Evolutionary conservation across 441 rosid genomes (phyloP), one percentile per base, ranked within the genome.

Genomic region (Populus hybrid): DNA sequence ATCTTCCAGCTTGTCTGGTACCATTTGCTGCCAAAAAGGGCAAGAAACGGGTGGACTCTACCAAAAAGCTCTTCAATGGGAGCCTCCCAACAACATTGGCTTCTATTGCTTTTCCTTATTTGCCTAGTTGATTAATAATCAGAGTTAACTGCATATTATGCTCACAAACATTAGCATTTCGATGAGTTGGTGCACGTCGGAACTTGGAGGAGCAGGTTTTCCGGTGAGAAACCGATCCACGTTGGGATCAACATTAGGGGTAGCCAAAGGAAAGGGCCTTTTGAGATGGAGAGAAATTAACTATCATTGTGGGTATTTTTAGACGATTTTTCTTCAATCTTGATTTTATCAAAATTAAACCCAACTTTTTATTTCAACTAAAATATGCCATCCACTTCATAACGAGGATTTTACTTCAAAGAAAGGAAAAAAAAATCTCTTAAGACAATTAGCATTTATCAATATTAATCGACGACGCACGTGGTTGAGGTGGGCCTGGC

Each of bases 181-280:
- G 53, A 70, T 32, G 53, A 70, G 28, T n/a, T n/a, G 26, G 42
- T n/a, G 16, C 42, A 12, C 19, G 14, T 7, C 32, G 6, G 70
- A 16, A 7, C 35, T 30, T 4, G 72, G 9, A 70, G 14, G 72
- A 70, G 72, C 8, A n/a, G 32, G 72, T 32, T 40, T 35, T 36
- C 53, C 28, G 18, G 50, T 12, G 18, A 70, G 53, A 36, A 70
- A 70, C 53, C n/a, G 28, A 1, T 23, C 32, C 30, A 38, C 19
- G 16, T 38, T 21, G 19, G 72, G 38, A 9, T 38, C 32, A 6
- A 21, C 57, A 70, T 21, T 24, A 4, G 72, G 59, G 14, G 3
- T 70, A 32, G 53, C 72, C 72, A 2, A 23, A 70, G 11, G 72
- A 70, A 7, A 70, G 38, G 23, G 72, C 19, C 72, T 70, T 38